Conservation (phyloP, 805 yeast genomes). For the Sungouiozyma intestinalis region DNA sequence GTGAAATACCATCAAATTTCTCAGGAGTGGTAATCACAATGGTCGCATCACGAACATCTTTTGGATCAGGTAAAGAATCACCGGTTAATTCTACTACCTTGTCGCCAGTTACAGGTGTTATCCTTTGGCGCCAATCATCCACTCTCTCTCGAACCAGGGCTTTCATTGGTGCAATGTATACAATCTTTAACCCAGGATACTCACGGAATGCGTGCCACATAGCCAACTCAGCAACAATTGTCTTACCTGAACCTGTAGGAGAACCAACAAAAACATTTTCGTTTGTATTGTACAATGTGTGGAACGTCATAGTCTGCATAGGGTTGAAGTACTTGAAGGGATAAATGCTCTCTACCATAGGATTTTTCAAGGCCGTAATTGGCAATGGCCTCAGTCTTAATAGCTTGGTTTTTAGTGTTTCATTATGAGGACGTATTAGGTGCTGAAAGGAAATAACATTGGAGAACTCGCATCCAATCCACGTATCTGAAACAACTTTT, state of each 20-base stretch:
- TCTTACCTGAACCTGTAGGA: constrained; percentile 98
- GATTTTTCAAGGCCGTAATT: constrained; percentile 62
- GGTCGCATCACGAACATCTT: constrained; percentile 75
- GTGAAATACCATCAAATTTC: constrained; percentile 94
- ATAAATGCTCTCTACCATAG: constrained; percentile 59
- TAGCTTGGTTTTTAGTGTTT: constrained; percentile 73
- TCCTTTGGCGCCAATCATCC: constrained; percentile 70
- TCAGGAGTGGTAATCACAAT: constrained; percentile 91
- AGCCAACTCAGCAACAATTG: constrained; percentile 93
- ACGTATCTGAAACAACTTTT: constrained; percentile 68
- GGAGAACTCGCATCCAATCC: constrained; percentile 78
- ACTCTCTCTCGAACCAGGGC: constrained; percentile 96
- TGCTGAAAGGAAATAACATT: constrained; percentile 83
- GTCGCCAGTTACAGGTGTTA: constrained; percentile 87
- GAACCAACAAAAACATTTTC: constrained; percentile 87
- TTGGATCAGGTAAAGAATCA: constrained; percentile 81
- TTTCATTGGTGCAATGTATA: constrained; percentile 88
- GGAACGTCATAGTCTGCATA: constrained; percentile 97
- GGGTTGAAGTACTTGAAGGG: constrained; percentile 86
- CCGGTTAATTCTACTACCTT: constrained; percentile 85
- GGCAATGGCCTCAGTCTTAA: constrained; percentile 81
- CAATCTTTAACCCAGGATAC: constrained; percentile 73
- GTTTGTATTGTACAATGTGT: constrained; percentile 69
- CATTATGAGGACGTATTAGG: constrained; percentile 78
- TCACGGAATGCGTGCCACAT: constrained; percentile 92